These are phyloP conservation scores for Karstenula rhodostoma DNA, from an alignment of 2,329 filamentous ascomycete species.

Conservation along the genomic window DNA sequence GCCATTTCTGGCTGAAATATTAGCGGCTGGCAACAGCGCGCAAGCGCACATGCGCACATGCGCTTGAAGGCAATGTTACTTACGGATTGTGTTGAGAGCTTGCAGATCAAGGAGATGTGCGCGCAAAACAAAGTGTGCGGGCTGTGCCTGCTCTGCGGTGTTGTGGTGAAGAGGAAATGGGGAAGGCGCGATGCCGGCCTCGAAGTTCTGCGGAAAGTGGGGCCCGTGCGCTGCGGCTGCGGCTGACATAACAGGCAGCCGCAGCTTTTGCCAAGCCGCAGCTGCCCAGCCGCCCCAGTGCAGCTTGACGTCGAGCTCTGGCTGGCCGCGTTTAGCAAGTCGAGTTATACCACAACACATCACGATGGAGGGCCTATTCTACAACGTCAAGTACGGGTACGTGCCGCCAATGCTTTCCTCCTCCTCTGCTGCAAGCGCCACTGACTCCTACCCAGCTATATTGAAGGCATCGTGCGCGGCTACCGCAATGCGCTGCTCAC, in stretches of 20 bases:
- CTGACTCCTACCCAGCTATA: constrained; percentile 69
- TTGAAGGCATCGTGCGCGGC: constrained; percentile 96
- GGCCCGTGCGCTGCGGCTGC: constrained; percentile 1
- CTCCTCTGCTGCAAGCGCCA: not conserved
- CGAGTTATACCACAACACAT: constrained; percentile 25
- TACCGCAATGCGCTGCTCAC: constrained; percentile 95
- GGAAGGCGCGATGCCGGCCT: constrained; percentile 6
- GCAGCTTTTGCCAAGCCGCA: not conserved
- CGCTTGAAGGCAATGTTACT: not conserved
- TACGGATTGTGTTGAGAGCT: not conserved
- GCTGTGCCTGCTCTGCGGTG: not conserved
- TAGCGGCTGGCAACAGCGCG: not conserved
- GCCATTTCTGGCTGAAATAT: constrained; percentile 4
- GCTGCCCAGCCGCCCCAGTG: not conserved
- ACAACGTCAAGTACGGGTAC: constrained; percentile 93
- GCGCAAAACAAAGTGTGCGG: not conserved
- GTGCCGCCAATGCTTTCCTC: constrained; percentile 33
- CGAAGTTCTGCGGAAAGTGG: constrained; percentile 3
- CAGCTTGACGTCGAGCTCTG: constrained; percentile 14
- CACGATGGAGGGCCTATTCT: constrained; percentile 88
- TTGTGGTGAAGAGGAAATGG: constrained; percentile 4
- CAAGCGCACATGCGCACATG: no score
- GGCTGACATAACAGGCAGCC: constrained; percentile 12
- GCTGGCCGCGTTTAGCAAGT: constrained; percentile 20
- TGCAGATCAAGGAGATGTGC: not conserved